These are phyloP conservation scores for Phytopythium sindhum DNA, from an alignment of 352 stramenopile genomes.

Conservation along the genomic window DNA sequence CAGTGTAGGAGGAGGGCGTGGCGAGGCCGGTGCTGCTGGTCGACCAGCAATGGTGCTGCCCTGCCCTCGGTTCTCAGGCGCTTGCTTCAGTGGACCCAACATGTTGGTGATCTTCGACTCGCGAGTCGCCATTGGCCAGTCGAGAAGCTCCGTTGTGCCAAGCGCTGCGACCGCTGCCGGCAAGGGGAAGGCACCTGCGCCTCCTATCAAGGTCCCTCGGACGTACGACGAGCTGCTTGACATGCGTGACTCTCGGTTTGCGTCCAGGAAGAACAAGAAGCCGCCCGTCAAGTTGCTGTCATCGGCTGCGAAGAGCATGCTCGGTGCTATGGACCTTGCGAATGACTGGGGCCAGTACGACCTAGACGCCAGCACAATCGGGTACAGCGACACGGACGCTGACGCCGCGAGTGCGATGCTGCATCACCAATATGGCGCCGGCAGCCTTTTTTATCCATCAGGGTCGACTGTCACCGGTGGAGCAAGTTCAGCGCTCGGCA, in stretches of 20 bases:
- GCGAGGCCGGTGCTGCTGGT: not conserved
- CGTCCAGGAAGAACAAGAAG: conserved; percentile 82
- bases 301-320: conserved; percentile 29
- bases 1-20: not conserved
- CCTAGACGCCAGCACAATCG: conserved; percentile 13
- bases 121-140: conserved; percentile 73
- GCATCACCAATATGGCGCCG: conserved; percentile 10
- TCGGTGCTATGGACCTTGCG: conserved; percentile 49
- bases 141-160: conserved; percentile 34
- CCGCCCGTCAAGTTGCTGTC: conserved; percentile 48
- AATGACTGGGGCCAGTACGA: conserved; percentile 49
- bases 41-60: conserved; percentile 36
- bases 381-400: conserved; percentile 32
- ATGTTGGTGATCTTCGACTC: conserved; percentile 85
- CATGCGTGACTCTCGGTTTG: conserved; percentile 68
- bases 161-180: conserved; percentile 45
- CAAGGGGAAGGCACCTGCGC: conserved; percentile 38
- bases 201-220: conserved; percentile 51
- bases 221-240: conserved; percentile 79
- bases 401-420: conserved; percentile 8
- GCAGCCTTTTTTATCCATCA: conserved; percentile 40
- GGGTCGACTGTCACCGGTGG: conserved; percentile 2
- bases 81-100: conserved; percentile 81
- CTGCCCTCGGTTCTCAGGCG: conserved; percentile 75
- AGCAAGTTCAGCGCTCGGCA: not conserved